phyloP scores from a whole-genome alignment of 345 rosid species.

The Populus nigra region DNA sequence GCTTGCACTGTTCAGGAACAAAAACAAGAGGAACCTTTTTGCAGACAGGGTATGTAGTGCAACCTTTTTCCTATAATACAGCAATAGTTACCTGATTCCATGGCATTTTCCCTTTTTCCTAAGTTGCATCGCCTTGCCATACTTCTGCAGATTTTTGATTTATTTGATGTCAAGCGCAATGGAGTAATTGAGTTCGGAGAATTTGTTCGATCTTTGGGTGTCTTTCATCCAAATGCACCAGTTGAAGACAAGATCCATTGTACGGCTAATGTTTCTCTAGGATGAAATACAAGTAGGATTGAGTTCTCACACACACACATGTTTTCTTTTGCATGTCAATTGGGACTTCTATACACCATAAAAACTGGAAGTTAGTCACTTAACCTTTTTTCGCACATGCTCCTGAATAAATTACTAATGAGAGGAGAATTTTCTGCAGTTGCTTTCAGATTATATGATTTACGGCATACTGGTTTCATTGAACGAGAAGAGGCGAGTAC shows the following conservation, averaged over 20 bases:
- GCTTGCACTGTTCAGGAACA: conserved; percentile 83
- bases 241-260: conserved; percentile 51
- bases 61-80: not conserved
- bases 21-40: conserved; percentile 66
- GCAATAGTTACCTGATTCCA: not conserved
- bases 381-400: not conserved
- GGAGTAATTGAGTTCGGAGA: conserved; percentile 91
- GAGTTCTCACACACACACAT: not conserved
- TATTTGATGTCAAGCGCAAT: conserved; percentile 83
- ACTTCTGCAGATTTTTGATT: conserved; percentile 60
- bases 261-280: not conserved
- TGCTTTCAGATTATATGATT: conserved; percentile 80
- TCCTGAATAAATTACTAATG: not conserved
- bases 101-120: not conserved
- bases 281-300: not conserved
- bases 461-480: conserved; percentile 82
- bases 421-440: conserved; percentile 42
- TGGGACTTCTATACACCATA: not conserved
- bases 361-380: not conserved
- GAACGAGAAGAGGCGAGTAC: conserved; percentile 78
- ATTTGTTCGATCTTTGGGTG: conserved; percentile 77
- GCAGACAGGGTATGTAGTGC: conserved; percentile 68
- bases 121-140: not conserved
- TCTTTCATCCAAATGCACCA: conserved; percentile 78
- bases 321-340: not conserved